Evolutionary conservation across 1,284 basidiomycete genomes (phyloP).

Genomic region (Ceratobasidium sp.): DNA sequence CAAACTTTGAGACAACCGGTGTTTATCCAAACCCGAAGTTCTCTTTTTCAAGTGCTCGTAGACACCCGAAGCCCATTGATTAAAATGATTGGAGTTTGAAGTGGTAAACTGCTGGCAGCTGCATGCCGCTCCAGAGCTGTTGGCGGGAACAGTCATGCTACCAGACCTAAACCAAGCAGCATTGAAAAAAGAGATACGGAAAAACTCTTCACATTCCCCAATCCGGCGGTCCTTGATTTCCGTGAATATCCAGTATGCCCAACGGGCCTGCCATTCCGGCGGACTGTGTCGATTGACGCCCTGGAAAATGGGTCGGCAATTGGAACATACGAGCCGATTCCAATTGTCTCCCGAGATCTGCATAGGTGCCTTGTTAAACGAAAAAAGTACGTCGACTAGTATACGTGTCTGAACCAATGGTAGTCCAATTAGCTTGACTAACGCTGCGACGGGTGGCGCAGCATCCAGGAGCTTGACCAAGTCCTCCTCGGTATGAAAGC

Average conservation of each 20-base stretch:
- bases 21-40: too few species aligned
- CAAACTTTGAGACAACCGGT: too few species aligned
- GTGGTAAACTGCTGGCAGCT: too few species aligned
- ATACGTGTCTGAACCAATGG: neutral
- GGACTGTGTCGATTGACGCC: neutral
- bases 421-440: slow-evolving; percentile 1
- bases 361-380: neutral
- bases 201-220: neutral
- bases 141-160: too few species aligned
- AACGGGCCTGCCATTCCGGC: slow-evolving; percentile 21
- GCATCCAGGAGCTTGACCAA: neutral
- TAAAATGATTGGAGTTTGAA: too few species aligned
- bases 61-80: too few species aligned
- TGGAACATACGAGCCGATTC: neutral
- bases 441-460: neutral
- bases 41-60: too few species aligned
- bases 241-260: slow-evolving; percentile 5
- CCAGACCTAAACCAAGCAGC: too few species aligned
- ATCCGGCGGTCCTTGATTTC: neutral
- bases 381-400: neutral
- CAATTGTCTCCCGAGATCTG: neutral
- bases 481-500: neutral
- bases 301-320: neutral
- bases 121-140: too few species aligned
- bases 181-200: neutral